Evolutionary conservation across 352 stramenopile genomes (phyloP), one percentile per base, ranked within the genome.

Genomic region (Phytopythium kandeliae): DNA sequence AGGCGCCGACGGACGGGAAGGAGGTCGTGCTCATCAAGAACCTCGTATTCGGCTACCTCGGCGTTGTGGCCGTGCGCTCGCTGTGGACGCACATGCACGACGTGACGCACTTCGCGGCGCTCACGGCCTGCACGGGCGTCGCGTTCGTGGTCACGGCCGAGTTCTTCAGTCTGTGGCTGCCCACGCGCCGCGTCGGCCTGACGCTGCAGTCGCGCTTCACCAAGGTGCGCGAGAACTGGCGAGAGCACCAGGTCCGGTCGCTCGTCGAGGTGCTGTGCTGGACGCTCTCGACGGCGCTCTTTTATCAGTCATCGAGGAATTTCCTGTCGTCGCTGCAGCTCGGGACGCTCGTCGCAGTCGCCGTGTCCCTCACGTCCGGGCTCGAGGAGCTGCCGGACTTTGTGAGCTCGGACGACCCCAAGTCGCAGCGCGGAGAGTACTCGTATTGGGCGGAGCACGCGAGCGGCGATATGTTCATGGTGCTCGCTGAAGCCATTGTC

Each of bases 141-240:
- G 74, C 77, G 2, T 92, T 88, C 44, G 75, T 90, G 9, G 57
- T 85, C 31, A 88, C 67, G 2, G 82, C 74, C 35, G 78, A 92
- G 65, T 85, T 89, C 40, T 90, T 72, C 54, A 90, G 77, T 30
- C 68, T 92, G 1, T 92, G 77, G 82, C 60, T 90, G 31, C 81
- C 81, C 0, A 89, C 81, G 5, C 73, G 81, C 42, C 78, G 73
- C 30, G 54, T 88, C 22, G 78, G 81, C 4, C 55, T 90, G 31
- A 92, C 75, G 44, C 55, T 90, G 30, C 81, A 92, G 61, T 88
- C 74, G 26, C 74, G 78, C 21, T 90, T 86, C 55, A 90, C 78
- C 2, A 60, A 75, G 33, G 67, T 85, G 17, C 40, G 30, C 22
- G 48, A 67, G 26, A 89, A 90, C 58, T 92, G 81, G 81, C 45